phyloP scores from a whole-genome alignment of 2,329 filamentous ascomycete genomes.

The Cladosporium velox region DNA sequence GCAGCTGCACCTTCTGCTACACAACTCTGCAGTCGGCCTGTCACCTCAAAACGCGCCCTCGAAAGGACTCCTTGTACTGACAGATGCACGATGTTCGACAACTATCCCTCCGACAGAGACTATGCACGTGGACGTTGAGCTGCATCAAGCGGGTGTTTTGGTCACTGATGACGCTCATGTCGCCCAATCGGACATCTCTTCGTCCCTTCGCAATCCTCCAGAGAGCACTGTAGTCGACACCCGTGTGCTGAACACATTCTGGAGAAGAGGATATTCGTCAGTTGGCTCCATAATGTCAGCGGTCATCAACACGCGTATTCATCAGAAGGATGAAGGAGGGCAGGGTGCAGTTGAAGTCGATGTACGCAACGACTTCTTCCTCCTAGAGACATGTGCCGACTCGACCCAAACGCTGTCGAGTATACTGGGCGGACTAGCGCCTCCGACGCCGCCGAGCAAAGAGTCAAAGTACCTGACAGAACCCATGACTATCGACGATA shows the following conservation, averaged over 20 bases:
- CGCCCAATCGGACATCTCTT: conserved; percentile 39
- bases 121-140: conserved; percentile 64
- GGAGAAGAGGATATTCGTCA: conserved; percentile 75
- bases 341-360: conserved; percentile 75
- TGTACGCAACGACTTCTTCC: conserved; percentile 79
- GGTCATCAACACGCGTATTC: conserved; percentile 64
- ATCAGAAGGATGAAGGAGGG: conserved; percentile 56
- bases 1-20: conserved; percentile 71
- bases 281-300: conserved; percentile 87
- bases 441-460: conserved; percentile 79
- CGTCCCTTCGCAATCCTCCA: conserved; percentile 12
- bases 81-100: conserved; percentile 72
- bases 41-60: conserved; percentile 76
- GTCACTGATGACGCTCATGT: conserved; percentile 71
- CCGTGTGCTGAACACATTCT: conserved; percentile 47
- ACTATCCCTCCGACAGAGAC: conserved; percentile 65
- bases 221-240: conserved; percentile 27
- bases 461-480: conserved; percentile 85
- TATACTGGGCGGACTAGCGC: conserved; percentile 75
- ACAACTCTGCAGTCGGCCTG: conserved; percentile 79
- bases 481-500: conserved; percentile 80
- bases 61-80: conserved; percentile 76
- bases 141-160: conserved; percentile 80
- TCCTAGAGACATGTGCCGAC: conserved; percentile 93
- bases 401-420: conserved; percentile 90